Percentiles rank a stretch among this genome's conserved stretches.
phyloP scores from a whole-genome alignment of 495 filamentous ascomycete species.

The Aspergillus avenaceus region DNA sequence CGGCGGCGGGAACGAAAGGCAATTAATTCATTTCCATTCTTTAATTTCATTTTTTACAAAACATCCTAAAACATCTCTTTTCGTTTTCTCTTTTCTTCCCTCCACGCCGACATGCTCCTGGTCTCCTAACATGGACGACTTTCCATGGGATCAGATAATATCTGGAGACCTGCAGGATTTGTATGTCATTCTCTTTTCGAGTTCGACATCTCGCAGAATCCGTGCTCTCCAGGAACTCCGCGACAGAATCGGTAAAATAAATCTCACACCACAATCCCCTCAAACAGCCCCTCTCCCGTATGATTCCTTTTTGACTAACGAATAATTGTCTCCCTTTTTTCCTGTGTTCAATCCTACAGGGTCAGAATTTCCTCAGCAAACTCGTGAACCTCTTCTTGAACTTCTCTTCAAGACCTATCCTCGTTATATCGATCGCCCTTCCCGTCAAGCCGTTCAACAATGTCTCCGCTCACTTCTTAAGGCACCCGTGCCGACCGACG shows the following conservation, averaged over 20 bases:
- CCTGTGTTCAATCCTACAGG: constrained; percentile 18
- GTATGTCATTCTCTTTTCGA: constrained; percentile 41
- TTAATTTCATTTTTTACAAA: constrained; percentile 17
- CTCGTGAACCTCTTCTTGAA: constrained; percentile 48
- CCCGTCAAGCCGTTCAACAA: constrained; percentile 72
- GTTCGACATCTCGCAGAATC: constrained; percentile 45
- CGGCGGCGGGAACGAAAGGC: constrained; percentile 17
- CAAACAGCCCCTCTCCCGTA: not conserved
- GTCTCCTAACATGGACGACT: constrained; percentile 40
- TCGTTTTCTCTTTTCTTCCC: constrained; percentile 9
- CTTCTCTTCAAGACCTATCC: constrained; percentile 81
- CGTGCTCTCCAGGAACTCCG: constrained; percentile 46
- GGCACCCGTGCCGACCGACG: constrained; percentile 41
- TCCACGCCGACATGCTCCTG: constrained; percentile 23
- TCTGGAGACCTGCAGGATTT: constrained; percentile 44
- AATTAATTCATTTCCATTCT: constrained; percentile 6
- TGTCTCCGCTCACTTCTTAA: constrained; percentile 66
- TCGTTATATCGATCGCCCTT: constrained; percentile 79
- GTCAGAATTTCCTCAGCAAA: constrained; percentile 32
- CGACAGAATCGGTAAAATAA: constrained; percentile 38
- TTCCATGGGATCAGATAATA: constrained; percentile 48
- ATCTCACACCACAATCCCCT: too few relatives aligned
- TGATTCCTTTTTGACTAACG: not conserved
- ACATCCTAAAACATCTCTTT: too few relatives aligned
- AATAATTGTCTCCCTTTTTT: too few relatives aligned